Base-by-base conservation (phyloP, 2,329 filamentous ascomycete genomes). In the Byssothecium circinans region DNA sequence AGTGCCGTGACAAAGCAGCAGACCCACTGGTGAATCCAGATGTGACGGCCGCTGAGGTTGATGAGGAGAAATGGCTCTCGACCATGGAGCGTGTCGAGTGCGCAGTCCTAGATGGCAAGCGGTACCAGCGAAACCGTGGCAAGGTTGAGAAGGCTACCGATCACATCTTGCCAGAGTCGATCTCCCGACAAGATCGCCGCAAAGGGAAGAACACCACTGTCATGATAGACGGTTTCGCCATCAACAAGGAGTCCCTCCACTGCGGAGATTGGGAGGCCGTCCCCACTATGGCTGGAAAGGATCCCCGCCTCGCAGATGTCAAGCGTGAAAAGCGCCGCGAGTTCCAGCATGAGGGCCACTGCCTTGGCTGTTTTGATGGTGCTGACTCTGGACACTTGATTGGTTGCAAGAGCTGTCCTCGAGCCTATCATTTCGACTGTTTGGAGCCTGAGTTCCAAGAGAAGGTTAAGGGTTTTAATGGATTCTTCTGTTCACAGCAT, bases 401-500 rank as follows among this genome's bases (percentile, higher is more conserved):
- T 3, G 65, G 69, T 18, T 83, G 81, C 61, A 72, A 73, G 2
- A 67, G 72, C 4, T 85, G 82, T 50, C 81, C 82, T 2, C 73
- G 81, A 2, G 64, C 73, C 0, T 84, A 81, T 49, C 82, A 85
- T 53, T 62, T 61, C 22, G 60, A 71, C 2, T 85, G 82, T 49
- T 65, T 84, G 1, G 64, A 71, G 2, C 53, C 60, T 1, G 62
- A 70, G 0, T 73, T 70, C 37, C 66, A 75, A 45, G 50, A 58
- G n/a, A 75, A 75, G 29, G 70, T 75, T 0, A 74, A 69, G 20
- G 68, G 70, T 3, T 74, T 69, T 50, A 64, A 61, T 19, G 70
- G 73, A n/a, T 82, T 81, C 52, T 73, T 73, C 50, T 85, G 82
- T 49, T 68, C 80, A 0, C 80, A 83, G 36, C 82, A 85, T 53